Base-by-base conservation (phyloP, 768 basidiomycete genomes). In the Hemileccinum impolitum region DNA sequence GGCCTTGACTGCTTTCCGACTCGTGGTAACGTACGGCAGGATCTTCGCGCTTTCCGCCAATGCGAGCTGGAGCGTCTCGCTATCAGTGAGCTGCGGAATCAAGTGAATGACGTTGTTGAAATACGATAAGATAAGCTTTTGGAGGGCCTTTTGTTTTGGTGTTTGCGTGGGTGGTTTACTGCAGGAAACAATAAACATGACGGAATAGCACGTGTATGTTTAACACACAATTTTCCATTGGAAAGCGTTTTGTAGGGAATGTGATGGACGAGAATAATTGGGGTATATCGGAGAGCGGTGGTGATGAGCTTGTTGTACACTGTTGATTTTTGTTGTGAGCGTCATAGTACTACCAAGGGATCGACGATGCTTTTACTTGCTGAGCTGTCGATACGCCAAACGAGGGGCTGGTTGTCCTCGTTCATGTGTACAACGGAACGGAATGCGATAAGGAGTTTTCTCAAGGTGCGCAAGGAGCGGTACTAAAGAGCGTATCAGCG, bases 271-370 rank as follows among this genome's bases (percentile, higher is more conserved):
- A 99, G 77, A 8, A 97, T 78, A 35, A 97, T 77, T 2, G 96
- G 94, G 0, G 94, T 94, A 69, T 90, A 99, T 61, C 82, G 83
- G 23, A 99, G 74, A 2, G 93, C 72, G 1, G 94, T 95, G 11
- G 80, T 80, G 38, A 99, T 75, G 18, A 98, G 77, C 71, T 97
- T 96, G 73, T 86, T 87, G 72, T 94, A 98, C n/a, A 97, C 94
- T 95, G 32, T n/a, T n/a, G 15, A 26, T 17, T 38, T 13, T 1
- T 4, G 11, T 15, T 7, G 23, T 59, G 13, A 54, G 53, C n/a
- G 25, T n/a, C n/a, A n/a, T 1, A 0, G 31, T 21, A 4, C 10
- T 6, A 32, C 14, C 15, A 5, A 19, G n/a, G 40, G 11, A 18
- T 17, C 18, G 1, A 37, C 8, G 6, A 34, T 11, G 15, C 7